phyloP scores from a whole-genome alignment of 345 rosid genomes.

The Brassica nigra region DNA sequence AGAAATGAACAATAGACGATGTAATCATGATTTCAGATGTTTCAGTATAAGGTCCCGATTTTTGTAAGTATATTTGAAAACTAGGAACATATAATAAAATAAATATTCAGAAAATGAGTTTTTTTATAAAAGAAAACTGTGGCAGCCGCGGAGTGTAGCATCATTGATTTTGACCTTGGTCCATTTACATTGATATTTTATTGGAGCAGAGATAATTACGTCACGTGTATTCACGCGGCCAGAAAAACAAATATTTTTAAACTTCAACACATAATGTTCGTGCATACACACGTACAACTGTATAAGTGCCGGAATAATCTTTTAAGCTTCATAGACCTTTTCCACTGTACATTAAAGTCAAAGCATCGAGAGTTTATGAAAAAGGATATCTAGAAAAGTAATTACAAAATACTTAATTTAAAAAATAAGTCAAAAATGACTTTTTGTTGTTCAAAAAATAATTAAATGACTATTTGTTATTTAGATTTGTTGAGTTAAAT shows the following conservation, averaged over 20 bases:
- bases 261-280: neutral
- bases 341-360: neutral
- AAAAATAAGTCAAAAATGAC: neutral
- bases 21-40: neutral
- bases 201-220: neutral
- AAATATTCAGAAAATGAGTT: neutral
- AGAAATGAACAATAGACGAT: neutral
- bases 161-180: neutral
- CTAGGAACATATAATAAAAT: neutral
- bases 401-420: neutral
- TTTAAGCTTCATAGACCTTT: neutral
- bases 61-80: neutral
- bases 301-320: neutral
- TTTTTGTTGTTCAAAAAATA: neutral
- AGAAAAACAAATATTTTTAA: neutral
- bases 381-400: neutral
- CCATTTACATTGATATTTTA: neutral
- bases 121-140: neutral
- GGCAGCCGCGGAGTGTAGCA: neutral
- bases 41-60: neutral
- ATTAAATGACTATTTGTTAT: neutral
- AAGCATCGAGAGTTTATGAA: neutral
- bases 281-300: neutral
- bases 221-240: neutral
- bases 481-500: neutral